Evolutionary conservation across 106 monocot genomes (phyloP).

Genomic region (Dioscorea dumetorum): DNA sequence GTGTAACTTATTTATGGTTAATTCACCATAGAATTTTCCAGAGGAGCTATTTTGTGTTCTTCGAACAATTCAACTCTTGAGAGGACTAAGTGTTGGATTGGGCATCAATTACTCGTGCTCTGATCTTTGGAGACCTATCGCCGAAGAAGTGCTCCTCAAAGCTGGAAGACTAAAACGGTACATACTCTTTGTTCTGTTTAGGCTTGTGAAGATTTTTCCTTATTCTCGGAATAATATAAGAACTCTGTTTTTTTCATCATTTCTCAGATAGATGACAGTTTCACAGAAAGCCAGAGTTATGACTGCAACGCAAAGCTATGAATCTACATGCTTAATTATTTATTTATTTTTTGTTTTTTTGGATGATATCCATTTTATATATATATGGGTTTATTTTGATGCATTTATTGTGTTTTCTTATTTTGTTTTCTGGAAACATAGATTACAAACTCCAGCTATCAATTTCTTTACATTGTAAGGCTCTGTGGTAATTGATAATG

Average conservation of each 20-base stretch:
- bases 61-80: conserved; percentile 80
- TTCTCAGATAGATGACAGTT: background rate
- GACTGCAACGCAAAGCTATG: background rate
- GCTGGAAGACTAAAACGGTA: conserved; percentile 60
- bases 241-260: no score
- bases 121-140: conserved; percentile 88
- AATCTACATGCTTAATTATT: background rate
- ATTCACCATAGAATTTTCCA: conserved; percentile 59
- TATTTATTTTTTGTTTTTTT: background rate
- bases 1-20: background rate
- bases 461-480: no score
- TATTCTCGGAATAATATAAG: no score
- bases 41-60: conserved; percentile 90
- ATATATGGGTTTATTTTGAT: no score
- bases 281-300: background rate
- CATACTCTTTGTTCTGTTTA: background rate
- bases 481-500: no score
- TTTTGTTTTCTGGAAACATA: no score
- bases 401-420: no score
- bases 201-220: no score
- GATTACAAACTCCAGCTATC: no score
- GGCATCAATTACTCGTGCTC: conserved; percentile 84
- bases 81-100: conserved; percentile 89
- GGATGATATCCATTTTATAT: background rate
- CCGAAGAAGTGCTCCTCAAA: conserved; percentile 64